phyloP scores from a whole-genome alignment of 176 grass and related monocot species.

The Oryza punctata region DNA sequence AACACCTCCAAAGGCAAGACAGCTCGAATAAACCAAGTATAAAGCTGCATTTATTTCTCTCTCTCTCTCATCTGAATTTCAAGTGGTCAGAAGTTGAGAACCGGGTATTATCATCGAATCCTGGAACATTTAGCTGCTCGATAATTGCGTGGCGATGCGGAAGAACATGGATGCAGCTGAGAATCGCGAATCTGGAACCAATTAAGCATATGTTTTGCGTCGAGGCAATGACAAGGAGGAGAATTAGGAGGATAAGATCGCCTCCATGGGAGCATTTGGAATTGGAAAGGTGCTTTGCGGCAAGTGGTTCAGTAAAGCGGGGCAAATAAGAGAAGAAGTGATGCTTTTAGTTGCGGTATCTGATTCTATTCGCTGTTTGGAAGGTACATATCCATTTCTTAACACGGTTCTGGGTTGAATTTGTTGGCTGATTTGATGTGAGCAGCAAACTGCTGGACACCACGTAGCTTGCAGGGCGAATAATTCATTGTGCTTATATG shows the following conservation, averaged over 20 bases:
- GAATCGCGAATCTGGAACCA: background rate
- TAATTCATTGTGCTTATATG: slow-evolving; percentile 15
- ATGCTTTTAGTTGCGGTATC: slow-evolving; percentile 41
- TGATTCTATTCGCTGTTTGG: slow-evolving; percentile 26
- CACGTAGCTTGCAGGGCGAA: background rate
- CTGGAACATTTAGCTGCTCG: background rate
- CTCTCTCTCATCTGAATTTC: slow-evolving; percentile 15
- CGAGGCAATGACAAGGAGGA: slow-evolving; percentile 18
- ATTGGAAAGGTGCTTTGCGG: slow-evolving; percentile 45
- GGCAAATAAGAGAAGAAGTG: slow-evolving; percentile 27
- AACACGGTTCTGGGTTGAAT: slow-evolving; percentile 36
- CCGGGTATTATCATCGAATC: background rate
- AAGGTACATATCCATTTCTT: slow-evolving; percentile 50
- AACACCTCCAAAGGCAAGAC: slow-evolving; percentile 18
- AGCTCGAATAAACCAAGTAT: slow-evolving; percentile 22
- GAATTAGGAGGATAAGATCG: slow-evolving; percentile 26
- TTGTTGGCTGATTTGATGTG: background rate
- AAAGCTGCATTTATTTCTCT: background rate
- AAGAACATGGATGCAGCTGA: slow-evolving; percentile 12
- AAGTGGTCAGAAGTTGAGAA: background rate
- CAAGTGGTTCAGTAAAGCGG: slow-evolving; percentile 39
- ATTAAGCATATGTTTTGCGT: slow-evolving; percentile 26
- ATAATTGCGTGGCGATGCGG: background rate
- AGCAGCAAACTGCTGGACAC: background rate
- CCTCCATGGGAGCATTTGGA: background rate